These are phyloP conservation scores for Nicotiana rustica DNA, from an alignment of 305 asterid genomes.

Conservation along the genomic window DNA sequence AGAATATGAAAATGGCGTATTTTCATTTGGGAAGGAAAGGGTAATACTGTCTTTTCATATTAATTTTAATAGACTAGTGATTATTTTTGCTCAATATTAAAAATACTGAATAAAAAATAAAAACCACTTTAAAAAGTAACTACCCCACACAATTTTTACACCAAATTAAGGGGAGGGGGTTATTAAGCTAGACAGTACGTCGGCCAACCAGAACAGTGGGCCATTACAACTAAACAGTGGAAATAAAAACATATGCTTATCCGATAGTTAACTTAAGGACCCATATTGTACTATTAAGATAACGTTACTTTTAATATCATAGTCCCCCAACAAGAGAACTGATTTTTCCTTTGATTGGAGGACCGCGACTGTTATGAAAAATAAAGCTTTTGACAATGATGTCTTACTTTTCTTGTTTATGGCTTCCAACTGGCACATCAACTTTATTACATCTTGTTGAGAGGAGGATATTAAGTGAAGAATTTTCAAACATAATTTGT, in stretches of 20 bases:
- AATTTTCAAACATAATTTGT: no score
- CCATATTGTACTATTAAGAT: neutral
- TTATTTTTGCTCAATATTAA: no score
- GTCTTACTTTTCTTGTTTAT: conserved; percentile 2
- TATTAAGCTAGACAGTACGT: neutral
- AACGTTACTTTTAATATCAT: neutral
- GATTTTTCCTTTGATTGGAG: neutral
- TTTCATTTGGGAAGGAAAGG: no score
- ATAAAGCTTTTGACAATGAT: neutral
- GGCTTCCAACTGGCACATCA: neutral
- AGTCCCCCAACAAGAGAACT: neutral
- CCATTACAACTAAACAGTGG: neutral
- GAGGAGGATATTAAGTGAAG: neutral
- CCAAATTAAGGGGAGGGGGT: neutral
- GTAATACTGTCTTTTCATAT: no score
- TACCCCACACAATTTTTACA: no score
- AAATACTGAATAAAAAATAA: no score
- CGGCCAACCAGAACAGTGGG: neutral
- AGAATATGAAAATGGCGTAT: no score
- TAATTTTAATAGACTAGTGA: no score
- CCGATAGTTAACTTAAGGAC: neutral
- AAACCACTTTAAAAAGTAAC: no score
- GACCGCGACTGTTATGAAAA: neutral
- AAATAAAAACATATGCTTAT: neutral
- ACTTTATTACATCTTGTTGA: neutral